Conservation (phyloP, 2,329 filamentous ascomycete genomes). For the Colletotrichum godetiae region DNA sequence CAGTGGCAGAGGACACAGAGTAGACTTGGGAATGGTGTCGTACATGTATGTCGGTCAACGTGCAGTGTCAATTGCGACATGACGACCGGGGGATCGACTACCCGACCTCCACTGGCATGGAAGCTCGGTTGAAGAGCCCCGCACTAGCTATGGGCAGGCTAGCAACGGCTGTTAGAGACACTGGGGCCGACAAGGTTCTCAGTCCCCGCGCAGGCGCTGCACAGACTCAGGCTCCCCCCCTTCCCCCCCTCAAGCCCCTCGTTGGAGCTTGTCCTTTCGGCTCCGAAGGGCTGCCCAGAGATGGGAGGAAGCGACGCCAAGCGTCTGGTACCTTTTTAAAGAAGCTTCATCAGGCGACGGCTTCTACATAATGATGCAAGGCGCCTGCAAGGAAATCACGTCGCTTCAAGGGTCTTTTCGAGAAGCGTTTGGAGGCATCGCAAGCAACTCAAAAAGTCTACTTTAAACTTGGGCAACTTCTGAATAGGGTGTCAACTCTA, state of each 20-base stretch:
- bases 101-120: constrained; percentile 18
- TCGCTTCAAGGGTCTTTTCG: no score
- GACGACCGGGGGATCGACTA: not conserved
- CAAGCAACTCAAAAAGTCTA: not conserved
- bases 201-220: constrained; percentile 6
- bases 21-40: not conserved
- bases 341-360: constrained; percentile 8
- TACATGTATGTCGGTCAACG: constrained; percentile 22
- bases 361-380: not conserved
- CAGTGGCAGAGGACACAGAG: not conserved
- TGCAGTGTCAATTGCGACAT: not conserved
- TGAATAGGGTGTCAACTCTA: not conserved
- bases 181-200: constrained; percentile 31
- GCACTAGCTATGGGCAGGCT: constrained; percentile 34
- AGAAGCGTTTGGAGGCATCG: not conserved
- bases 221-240: constrained; percentile 5
- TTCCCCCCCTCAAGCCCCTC: constrained; percentile 10
- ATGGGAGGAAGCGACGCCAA: no score
- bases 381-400: not conserved
- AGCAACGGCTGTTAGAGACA: constrained; percentile 19
- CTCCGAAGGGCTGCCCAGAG: constrained; percentile 2
- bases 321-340: not conserved
- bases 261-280: constrained; percentile 5
- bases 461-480: not conserved
- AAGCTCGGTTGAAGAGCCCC: constrained; percentile 33